Evolutionary conservation across 2,329 filamentous ascomycete species (phyloP), one percentile per base, ranked within the genome.

Genomic region (Fusarium floridanum): DNA sequence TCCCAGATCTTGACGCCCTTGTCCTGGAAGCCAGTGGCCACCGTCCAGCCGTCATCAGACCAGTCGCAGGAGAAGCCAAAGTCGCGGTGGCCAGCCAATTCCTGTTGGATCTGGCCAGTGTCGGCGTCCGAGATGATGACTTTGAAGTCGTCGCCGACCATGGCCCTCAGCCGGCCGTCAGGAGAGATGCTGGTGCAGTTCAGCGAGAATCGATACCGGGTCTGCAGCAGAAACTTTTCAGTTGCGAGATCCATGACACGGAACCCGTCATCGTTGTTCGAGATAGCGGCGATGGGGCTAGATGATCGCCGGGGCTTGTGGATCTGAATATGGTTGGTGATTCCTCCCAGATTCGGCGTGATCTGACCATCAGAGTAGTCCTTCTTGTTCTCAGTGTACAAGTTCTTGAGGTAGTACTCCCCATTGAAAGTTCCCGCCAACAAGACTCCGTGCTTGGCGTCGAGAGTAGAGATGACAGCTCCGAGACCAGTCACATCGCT

Each of bases 11-110:
- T 90, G 74, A 95, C 87, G 32, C 87, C 88, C 80, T 88, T 92
- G 81, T 96, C 94, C 81, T 96, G 93, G 71, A 92, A 92, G 24
- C 91, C 93, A 0, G 94, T 95, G 14, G 94, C 94, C 22, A 95
- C 88, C 14, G 91, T 92, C 84, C 91, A 91, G 36, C 93, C 93
- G 79, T 95, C 92, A 63, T 93, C 91, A 20, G 93, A 92, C 94
- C 94, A 96, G 74, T 92, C 93, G 77, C 92, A 95, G 2, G 93
- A 91, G 77, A 95, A 96, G 2, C 91, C 92, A 75, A 88, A 93
- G 78, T 95, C 93, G 16, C 85, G 86, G 78, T 95, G 93, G 3
- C 92, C 91, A 5, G 84, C 82, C 2, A 95, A 87, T 29, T 84
- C 83, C 74, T 92, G 86, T 72, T 88, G 86, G 65, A 85, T 85